These are phyloP conservation scores for Inonotus obliquus DNA, from an alignment of 1,284 basidiomycete genomes.

Conservation along the genomic window DNA sequence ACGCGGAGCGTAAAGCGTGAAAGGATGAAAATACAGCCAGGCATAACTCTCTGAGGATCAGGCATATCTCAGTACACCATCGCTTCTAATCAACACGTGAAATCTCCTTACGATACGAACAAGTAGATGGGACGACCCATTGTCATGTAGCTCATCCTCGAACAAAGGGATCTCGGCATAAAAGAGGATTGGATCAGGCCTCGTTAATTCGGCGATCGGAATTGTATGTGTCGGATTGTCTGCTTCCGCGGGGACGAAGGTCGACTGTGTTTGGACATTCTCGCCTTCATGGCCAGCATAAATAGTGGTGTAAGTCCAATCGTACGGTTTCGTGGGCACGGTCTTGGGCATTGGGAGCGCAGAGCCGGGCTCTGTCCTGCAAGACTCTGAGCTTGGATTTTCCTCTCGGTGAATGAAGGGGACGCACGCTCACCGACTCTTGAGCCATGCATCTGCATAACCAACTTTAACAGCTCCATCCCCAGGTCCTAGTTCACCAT, in stretches of 20 bases:
- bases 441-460: slow-evolving; percentile 92
- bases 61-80: slow-evolving; percentile 8
- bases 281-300: slow-evolving; percentile 63
- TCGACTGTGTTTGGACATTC: slow-evolving; percentile 22
- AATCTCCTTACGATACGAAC: slow-evolving; percentile 73
- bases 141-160: slow-evolving; percentile 94
- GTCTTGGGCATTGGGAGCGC: slow-evolving; percentile 67
- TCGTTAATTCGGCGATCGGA: slow-evolving; percentile 78
- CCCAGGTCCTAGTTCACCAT: slow-evolving; percentile 69
- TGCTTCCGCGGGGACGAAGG: slow-evolving; percentile 52
- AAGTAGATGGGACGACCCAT: slow-evolving; percentile 79
- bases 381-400: slow-evolving; percentile 18
- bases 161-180: slow-evolving; percentile 91
- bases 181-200: slow-evolving; percentile 91
- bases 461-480: slow-evolving; percentile 92
- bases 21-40: slow-evolving; percentile 90
- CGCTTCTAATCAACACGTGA: not conserved
- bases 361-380: slow-evolving; percentile 60
- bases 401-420: not conserved
- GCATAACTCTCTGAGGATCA: slow-evolving; percentile 84
- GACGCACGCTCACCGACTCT: slow-evolving; percentile 61
- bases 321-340: slow-evolving; percentile 81
- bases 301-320: slow-evolving; percentile 96
- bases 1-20: slow-evolving; percentile 92
- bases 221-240: slow-evolving; percentile 57